Percentiles rank a stretch among this genome's conserved stretches.
phyloP scores from a whole-genome alignment of 2,329 filamentous ascomycete species.

The Seiridium cupressi region DNA sequence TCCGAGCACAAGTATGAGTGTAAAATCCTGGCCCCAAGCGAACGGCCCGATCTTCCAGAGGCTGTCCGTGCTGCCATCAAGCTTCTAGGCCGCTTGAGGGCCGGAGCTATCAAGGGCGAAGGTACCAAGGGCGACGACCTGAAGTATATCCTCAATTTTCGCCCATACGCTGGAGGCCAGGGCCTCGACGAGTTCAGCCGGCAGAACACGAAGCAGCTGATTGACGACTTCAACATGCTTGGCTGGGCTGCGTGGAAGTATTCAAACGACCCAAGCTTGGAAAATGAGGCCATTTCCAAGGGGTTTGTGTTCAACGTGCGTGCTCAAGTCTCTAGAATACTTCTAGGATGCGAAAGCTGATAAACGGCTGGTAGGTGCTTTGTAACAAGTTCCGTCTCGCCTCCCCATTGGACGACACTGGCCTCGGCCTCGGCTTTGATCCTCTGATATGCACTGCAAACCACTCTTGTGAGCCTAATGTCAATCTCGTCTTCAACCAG shows the following conservation, averaged over 20 bases:
- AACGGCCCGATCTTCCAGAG: slow-evolving; percentile 16
- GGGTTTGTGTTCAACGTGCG: slow-evolving; percentile 21
- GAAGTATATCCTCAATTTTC: slow-evolving; percentile 16
- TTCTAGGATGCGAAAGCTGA: slow-evolving; percentile 4
- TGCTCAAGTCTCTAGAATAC: neutral
- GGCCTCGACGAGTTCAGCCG: slow-evolving; percentile 13
- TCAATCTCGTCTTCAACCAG: slow-evolving; percentile 44
- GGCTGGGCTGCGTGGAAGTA: slow-evolving; percentile 20
- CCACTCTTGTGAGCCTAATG: slow-evolving; percentile 52
- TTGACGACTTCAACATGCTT: slow-evolving; percentile 18
- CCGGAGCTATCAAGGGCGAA: slow-evolving; percentile 13
- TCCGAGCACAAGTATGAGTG: slow-evolving; percentile 27
- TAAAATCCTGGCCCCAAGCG: slow-evolving; percentile 21
- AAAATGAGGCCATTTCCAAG: slow-evolving; percentile 12
- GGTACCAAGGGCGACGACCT: slow-evolving; percentile 13
- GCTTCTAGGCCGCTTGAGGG: slow-evolving; percentile 22
- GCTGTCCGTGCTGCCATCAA: slow-evolving; percentile 22
- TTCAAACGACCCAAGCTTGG: slow-evolving; percentile 14
- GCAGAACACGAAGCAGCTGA: slow-evolving; percentile 15
- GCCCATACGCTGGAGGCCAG: slow-evolving; percentile 14
- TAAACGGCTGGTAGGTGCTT: slow-evolving; percentile 15
- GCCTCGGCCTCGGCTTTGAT: slow-evolving; percentile 22
- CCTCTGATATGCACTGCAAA: slow-evolving; percentile 33
- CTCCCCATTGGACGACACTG: slow-evolving; percentile 18
- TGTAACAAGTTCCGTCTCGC: slow-evolving; percentile 15